A percentile compares a stretch with the other conserved stretches of the same genome.
Conservation (phyloP, 1,284 basidiomycete species). For the Fomes fomentarius region DNA sequence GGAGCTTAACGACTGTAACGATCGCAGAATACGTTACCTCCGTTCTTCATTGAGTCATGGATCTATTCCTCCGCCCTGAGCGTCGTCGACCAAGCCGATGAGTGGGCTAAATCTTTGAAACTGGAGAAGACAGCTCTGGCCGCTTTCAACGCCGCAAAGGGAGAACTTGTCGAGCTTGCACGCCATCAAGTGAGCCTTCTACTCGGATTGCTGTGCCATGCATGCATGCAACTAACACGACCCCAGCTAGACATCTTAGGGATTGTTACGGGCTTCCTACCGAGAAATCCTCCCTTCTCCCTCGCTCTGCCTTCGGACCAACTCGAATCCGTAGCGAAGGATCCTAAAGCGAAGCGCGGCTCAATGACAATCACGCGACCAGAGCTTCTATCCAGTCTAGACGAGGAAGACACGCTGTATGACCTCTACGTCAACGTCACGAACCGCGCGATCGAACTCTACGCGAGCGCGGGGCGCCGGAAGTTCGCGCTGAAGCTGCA, state of each 20-base stretch:
- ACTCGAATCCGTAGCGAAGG: conserved; percentile 20
- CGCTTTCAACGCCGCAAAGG: conserved; percentile 71
- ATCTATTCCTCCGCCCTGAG: conserved; percentile 90
- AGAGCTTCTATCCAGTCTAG: conserved; percentile 67
- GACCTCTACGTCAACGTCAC: conserved; percentile 75
- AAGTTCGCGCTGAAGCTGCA: conserved; percentile 87
- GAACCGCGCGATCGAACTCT: conserved; percentile 82
- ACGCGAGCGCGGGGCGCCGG: conserved; percentile 77
- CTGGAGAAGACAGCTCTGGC: conserved; percentile 48
- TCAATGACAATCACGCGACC: conserved; percentile 56
- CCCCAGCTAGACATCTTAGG: conserved; percentile 83
- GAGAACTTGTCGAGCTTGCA: conserved; percentile 83
- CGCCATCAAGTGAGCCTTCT: conserved; percentile 64
- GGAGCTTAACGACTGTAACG: too few species aligned
- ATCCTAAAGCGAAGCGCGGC: conserved; percentile 27
- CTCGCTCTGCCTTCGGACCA: conserved; percentile 36
- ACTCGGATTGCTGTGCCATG: conserved; percentile 6
- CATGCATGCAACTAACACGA: background rate
- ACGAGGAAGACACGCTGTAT: conserved; percentile 66
- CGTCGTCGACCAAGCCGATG: conserved; percentile 83
- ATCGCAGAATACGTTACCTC: conserved; percentile 70
- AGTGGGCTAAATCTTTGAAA: conserved; percentile 60
- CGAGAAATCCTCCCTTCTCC: conserved; percentile 72
- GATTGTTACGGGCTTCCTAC: conserved; percentile 71
- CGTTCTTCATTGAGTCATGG: conserved; percentile 91